Conservation (phyloP, 78 protist genomes). For the Speleostelium caveatum region DNA sequence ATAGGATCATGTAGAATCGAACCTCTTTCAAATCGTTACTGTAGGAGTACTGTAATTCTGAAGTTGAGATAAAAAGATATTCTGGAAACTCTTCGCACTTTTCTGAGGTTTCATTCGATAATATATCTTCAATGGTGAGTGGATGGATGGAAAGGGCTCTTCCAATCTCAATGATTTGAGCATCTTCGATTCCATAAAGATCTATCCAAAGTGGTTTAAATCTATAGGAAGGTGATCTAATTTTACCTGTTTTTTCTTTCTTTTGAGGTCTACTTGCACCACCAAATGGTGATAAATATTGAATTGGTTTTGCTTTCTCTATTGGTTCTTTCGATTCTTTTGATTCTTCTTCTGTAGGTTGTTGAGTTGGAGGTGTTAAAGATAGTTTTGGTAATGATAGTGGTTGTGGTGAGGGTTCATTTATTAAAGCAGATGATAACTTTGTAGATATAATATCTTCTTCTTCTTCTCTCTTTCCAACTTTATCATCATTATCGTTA, state of each 20-base stretch:
- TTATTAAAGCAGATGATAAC: too few relatives aligned
- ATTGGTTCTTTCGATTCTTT: neutral
- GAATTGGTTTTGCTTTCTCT: neutral
- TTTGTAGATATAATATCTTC: too few relatives aligned
- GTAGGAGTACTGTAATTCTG: constrained; percentile 17
- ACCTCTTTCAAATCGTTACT: constrained; percentile 9
- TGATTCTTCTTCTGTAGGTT: neutral
- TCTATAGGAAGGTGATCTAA: neutral
- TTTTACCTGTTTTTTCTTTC: neutral
- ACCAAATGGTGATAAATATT: constrained; percentile 1
- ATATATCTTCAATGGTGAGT: constrained; percentile 44
- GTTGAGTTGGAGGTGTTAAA: neutral
- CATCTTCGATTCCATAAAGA: constrained; percentile 34
- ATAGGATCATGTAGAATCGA: constrained; percentile 20
- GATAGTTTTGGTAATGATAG: too few relatives aligned
- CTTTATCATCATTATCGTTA: too few relatives aligned
- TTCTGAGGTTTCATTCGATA: constrained; percentile 20
- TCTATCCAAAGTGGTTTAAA: constrained; percentile 58
- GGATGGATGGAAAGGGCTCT: constrained; percentile 11
- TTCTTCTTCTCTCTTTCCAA: too few relatives aligned
- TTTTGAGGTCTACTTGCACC: neutral
- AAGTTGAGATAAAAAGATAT: constrained; percentile 32
- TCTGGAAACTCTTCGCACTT: constrained; percentile 66
- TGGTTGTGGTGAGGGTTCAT: too few relatives aligned
- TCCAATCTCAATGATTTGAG: constrained; percentile 12